These are phyloP conservation scores for Aspergillus udagawae DNA, from an alignment of 2,329 filamentous ascomycete species.

Conservation along the genomic window DNA sequence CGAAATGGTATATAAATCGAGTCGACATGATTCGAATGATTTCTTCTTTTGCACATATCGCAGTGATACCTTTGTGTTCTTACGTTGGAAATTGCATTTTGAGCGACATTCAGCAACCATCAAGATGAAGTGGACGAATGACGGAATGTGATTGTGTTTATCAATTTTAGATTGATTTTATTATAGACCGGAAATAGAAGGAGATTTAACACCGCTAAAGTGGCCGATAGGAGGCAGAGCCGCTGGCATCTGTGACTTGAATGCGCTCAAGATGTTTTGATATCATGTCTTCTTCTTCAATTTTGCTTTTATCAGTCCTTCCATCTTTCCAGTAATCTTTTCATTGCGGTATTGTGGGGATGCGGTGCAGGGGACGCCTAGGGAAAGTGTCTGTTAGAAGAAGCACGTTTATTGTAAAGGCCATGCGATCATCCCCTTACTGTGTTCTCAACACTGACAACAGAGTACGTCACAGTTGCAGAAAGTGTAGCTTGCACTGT, in stretches of 20 bases:
- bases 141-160: background rate
- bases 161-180: background rate
- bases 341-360: conserved; percentile 50
- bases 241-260: background rate
- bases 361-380: conserved; percentile 53
- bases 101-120: conserved; percentile 2
- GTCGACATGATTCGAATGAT: background rate
- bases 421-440: conserved; percentile 40
- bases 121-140: background rate
- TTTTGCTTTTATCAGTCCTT: conserved; percentile 44
- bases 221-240: background rate
- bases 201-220: background rate
- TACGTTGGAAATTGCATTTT: background rate
- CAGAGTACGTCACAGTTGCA: conserved; percentile 48
- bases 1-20: background rate
- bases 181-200: background rate
- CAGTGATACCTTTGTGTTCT: background rate
- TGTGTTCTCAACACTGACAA: conserved; percentile 54
- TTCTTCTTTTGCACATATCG: background rate
- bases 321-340: conserved; percentile 56
- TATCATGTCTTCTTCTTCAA: background rate
- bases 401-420: background rate
- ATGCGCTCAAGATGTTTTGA: background rate
- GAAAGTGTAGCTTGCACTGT: conserved; percentile 50
- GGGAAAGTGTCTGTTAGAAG: background rate